Evolutionary conservation across 2,329 filamentous ascomycete species (phyloP), one percentile per base, ranked within the genome.

Genomic region (Lachnum nothofagi): DNA sequence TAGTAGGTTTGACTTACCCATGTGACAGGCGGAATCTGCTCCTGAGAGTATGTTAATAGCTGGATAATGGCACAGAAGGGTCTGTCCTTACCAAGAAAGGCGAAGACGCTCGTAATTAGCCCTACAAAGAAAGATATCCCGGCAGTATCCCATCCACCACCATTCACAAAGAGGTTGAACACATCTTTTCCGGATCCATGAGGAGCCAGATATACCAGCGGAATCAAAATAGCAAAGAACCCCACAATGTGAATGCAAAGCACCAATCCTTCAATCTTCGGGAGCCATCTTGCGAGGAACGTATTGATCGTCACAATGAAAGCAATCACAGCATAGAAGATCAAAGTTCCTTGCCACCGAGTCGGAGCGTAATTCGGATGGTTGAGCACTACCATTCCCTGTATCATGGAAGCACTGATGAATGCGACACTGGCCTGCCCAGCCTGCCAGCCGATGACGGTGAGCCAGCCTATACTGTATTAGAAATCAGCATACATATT

Each of bases 261-360:
- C 27, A 72, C 66, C 4, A 72, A 50, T 0, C 63, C 65, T 48
- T 75, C 70, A 44, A 75, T 58, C 4, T 66, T 58, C 4, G 71
- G 67, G 23, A 75, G 58, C 34, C 60, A 58, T 4, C 56, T 43
- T 33, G 55, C 67, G 5, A 70, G 61, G 20, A 66, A 61, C 1
- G 68, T 72, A 56, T 74, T 75, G 59, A 73, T 65, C 5, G 70
- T 46, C 6, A 70, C 60, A 10, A 65, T 66, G 22, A 71, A 53
- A 5, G 63, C 54, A 2, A 69, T 62, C 47, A 72, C 65, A 9
- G 66, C 70, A 41, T 70, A 70, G 22, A 68, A 64, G 9, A 72
- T 47, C 5, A 73, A 59, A 1, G 68, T 70, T 27, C 66, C 68
- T 31, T 72, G 69, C 69, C 69, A 72, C 19, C 59, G 52, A 31